Evolutionary conservation across 1,284 basidiomycete genomes (phyloP).

Genomic region (Omphalotus olearius): DNA sequence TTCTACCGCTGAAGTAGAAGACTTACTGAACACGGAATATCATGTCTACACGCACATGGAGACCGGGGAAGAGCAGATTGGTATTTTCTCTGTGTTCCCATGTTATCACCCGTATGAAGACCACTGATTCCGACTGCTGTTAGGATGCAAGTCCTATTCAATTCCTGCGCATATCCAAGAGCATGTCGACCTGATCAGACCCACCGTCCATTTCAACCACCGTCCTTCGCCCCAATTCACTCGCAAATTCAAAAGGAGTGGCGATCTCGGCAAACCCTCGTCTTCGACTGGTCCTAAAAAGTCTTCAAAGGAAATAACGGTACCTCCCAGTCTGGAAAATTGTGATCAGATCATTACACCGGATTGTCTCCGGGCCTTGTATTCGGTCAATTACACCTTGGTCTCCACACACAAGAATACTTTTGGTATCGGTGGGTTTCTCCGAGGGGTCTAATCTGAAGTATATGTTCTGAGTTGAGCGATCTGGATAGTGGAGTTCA

Average conservation of each 20-base stretch:
- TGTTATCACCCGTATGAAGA: too few species aligned
- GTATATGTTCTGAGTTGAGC: not conserved
- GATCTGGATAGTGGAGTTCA: constrained; percentile 23
- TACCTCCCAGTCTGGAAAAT: constrained; percentile 22
- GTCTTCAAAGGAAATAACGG: constrained; percentile 22
- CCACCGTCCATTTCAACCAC: constrained; percentile 39
- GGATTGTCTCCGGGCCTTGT: constrained; percentile 43
- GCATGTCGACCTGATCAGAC: constrained; percentile 44
- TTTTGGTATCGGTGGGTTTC: constrained; percentile 40
- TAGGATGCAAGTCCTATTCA: constrained; percentile 44
- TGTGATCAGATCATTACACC: constrained; percentile 44
- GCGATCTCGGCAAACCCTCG: constrained; percentile 28
- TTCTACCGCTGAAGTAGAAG: constrained; percentile 39
- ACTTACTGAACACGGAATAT: constrained; percentile 44
- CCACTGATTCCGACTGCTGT: not conserved
- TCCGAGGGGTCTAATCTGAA: not conserved
- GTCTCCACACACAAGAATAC: constrained; percentile 37
- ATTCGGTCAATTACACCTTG: constrained; percentile 38
- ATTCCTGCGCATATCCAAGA: constrained; percentile 34
- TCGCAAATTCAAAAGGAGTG: constrained; percentile 12
- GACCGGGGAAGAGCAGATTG: constrained; percentile 29
- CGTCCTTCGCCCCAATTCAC: constrained; percentile 14
- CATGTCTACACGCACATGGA: constrained; percentile 36
- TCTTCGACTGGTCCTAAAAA: constrained; percentile 31
- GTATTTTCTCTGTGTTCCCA: constrained; percentile 11